Conservation (phyloP, 139 green algal species). For the Coelastrella sp. region DNA sequence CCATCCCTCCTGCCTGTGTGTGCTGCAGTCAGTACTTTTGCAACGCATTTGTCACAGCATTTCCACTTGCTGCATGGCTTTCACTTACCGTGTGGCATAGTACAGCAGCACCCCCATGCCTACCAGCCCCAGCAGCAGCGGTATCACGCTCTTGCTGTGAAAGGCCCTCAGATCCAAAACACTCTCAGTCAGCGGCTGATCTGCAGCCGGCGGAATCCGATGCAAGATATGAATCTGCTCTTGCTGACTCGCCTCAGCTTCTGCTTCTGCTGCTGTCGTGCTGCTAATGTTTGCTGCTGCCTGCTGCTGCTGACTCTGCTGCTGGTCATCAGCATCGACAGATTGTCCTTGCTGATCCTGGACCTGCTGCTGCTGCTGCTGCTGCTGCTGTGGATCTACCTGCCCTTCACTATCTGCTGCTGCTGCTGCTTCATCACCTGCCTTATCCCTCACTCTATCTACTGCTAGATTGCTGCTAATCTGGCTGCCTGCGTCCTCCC, state of each 20-base stretch:
- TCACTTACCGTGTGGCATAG: constrained; percentile 12
- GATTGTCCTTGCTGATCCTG: neutral
- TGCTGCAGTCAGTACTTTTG: too few species aligned
- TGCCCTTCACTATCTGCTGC: neutral
- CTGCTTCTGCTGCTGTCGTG: neutral
- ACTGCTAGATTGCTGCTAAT: constrained; percentile 15
- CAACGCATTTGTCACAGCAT: too few species aligned
- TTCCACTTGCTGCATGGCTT: too few species aligned
- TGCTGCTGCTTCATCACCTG: constrained; percentile 23
- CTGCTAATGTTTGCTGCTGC: too few species aligned
- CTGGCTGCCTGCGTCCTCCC: constrained; percentile 6
- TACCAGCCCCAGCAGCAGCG: constrained; percentile 29
- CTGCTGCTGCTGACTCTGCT: neutral
- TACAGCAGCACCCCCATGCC: constrained; percentile 11
- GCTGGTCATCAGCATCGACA: neutral
- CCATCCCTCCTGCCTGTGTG: too few species aligned
- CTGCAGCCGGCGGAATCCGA: neutral
- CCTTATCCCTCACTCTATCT: neutral
- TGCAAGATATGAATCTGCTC: neutral
- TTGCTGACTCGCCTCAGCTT: neutral
- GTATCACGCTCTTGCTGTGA: constrained; percentile 3
- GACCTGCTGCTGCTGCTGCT: neutral
- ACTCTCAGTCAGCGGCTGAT: neutral
- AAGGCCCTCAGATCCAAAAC: neutral
- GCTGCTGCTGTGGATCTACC: neutral